Evolutionary conservation across 306 rosid genomes (phyloP).

Genomic region (Trifolium subterraneum): DNA sequence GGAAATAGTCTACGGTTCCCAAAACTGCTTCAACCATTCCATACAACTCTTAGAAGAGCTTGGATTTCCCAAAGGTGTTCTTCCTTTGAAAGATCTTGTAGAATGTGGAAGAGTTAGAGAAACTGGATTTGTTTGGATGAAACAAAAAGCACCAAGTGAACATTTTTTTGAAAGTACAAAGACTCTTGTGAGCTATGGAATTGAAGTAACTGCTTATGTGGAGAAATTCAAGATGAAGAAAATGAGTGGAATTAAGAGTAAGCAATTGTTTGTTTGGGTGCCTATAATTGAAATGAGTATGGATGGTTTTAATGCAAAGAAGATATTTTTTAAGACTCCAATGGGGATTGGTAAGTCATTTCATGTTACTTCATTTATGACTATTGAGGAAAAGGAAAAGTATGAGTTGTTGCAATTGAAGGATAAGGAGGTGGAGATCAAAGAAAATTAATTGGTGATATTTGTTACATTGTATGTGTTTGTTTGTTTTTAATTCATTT

Average conservation of each 20-base stretch:
- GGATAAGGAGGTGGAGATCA: conserved; percentile 28
- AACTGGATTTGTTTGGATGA: conserved; percentile 92
- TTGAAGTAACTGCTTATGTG: conserved; percentile 75
- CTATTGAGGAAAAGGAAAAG: conserved; percentile 57
- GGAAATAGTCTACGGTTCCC: conserved; percentile 61
- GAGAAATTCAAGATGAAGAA: conserved; percentile 78
- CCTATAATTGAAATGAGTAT: conserved; percentile 70
- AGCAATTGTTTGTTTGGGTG: conserved; percentile 76
- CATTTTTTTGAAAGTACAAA: conserved; percentile 61
- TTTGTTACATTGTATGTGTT: not conserved
- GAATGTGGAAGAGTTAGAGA: conserved; percentile 78
- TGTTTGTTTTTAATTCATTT: not conserved
- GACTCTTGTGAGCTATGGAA: conserved; percentile 61
- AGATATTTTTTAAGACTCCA: conserved; percentile 66
- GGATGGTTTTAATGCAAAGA: conserved; percentile 46
- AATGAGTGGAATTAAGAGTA: conserved; percentile 84
- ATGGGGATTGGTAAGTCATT: conserved; percentile 74
- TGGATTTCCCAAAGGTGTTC: conserved; percentile 77
- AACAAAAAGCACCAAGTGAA: conserved; percentile 63
- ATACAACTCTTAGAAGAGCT: conserved; percentile 62
- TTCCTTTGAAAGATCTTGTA: conserved; percentile 63
- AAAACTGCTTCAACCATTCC: conserved; percentile 59
- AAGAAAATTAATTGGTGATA: conserved; percentile 4
- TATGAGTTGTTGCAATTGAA: conserved; percentile 7
- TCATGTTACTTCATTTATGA: conserved; percentile 66